phyloP scores from a whole-genome alignment of 495 filamentous ascomycete genomes.

The Neurospora africana region DNA sequence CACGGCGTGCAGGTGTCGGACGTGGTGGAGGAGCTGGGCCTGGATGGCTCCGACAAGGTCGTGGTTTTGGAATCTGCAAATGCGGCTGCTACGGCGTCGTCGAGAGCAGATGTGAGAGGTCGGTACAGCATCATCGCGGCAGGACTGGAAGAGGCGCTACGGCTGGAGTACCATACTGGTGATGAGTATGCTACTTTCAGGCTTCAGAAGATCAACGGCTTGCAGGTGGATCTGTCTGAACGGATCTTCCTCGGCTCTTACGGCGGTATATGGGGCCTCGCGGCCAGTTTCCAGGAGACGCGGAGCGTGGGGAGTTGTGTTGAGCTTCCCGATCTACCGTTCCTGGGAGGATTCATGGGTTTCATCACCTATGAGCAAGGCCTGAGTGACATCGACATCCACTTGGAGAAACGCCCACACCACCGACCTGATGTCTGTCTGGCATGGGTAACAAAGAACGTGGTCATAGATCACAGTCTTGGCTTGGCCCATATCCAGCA shows the following conservation, averaged over 20 bases:
- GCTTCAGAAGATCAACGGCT: conserved; percentile 3
- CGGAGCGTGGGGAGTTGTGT: conserved; percentile 25
- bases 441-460: conserved; percentile 64
- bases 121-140: conserved; percentile 59
- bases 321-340: conserved; percentile 37
- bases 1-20: conserved; percentile 31
- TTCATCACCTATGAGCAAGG: conserved; percentile 87
- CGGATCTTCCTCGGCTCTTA: conserved; percentile 20
- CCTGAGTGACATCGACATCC: conserved; percentile 48
- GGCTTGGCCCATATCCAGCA: conserved; percentile 55
- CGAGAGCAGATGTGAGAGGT: conserved; percentile 41
- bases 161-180: conserved; percentile 43
- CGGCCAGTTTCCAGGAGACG: conserved; percentile 48
- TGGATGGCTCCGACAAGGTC: conserved; percentile 32
- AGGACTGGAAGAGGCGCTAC: conserved; percentile 39
- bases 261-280: conserved; percentile 43
- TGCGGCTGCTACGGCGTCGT: conserved; percentile 22
- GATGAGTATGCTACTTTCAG: conserved; percentile 25
- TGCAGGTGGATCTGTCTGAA: conserved; percentile 8
- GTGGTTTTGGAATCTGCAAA: conserved; percentile 45
- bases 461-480: conserved; percentile 66
- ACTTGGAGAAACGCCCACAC: conserved; percentile 19
- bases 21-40: conserved; percentile 37
- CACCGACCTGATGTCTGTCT: conserved; percentile 63
- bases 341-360: conserved; percentile 85